These are phyloP conservation scores for Kurtzmaniella cleridarum DNA, from an alignment of 805 yeast species.

Conservation along the genomic window DNA sequence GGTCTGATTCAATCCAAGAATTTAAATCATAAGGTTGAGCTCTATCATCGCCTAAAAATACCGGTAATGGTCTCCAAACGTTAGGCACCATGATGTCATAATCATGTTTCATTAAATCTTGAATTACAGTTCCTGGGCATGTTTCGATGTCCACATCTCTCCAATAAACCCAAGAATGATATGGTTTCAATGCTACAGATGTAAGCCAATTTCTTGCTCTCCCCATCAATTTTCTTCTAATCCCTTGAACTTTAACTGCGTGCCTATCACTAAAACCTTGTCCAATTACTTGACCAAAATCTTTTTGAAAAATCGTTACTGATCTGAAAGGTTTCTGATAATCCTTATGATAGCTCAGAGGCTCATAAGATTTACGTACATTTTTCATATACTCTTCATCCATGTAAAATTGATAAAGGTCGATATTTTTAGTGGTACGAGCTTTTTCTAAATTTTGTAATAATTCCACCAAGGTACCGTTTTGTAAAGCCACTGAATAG, in stretches of 20 bases:
- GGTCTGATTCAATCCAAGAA: constrained; percentile 89
- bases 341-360: constrained; percentile 49
- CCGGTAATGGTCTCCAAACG: constrained; percentile 97
- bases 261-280: constrained; percentile 87
- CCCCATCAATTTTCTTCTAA: constrained; percentile 79
- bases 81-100: constrained; percentile 78
- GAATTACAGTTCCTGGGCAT: constrained; percentile 72
- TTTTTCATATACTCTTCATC: constrained; percentile 52
- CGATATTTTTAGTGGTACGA: constrained; percentile 32
- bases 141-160: constrained; percentile 82
- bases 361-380: constrained; percentile 55
- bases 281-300: constrained; percentile 87
- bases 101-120: constrained; percentile 62
- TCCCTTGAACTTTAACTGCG: constrained; percentile 81
- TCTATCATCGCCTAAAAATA: constrained; percentile 71
- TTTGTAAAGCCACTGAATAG: constrained; percentile 62
- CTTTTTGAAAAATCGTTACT: constrained; percentile 74
- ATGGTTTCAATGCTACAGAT: constrained; percentile 67
- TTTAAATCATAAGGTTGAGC: constrained; percentile 89
- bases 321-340: constrained; percentile 70
- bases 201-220: constrained; percentile 83
- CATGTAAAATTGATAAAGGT: constrained; percentile 68
- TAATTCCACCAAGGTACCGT: constrained; percentile 54
- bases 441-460: constrained; percentile 39
- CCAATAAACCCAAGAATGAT: constrained; percentile 91